Evolutionary conservation across 192 early-diverging fungal species (phyloP).

Genomic region (Gaertneriomyces sp.): DNA sequence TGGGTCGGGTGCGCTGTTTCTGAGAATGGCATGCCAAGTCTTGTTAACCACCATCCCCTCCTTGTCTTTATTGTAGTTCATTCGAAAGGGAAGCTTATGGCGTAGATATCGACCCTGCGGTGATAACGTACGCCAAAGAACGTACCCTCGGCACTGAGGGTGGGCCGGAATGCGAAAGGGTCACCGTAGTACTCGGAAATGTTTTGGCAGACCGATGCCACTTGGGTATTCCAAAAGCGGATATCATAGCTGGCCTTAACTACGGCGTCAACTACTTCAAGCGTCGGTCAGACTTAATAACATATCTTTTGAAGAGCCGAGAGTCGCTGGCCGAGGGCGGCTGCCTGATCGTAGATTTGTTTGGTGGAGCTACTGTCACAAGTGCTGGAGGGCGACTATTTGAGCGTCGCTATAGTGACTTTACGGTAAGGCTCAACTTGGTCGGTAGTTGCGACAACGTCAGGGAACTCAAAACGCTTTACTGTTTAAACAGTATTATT

Average conservation of each 20-base stretch:
- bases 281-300: constrained; percentile 34
- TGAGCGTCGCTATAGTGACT: constrained; percentile 9
- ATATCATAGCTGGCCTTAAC: constrained; percentile 46
- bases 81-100: constrained; percentile 30
- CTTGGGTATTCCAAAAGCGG: constrained; percentile 29
- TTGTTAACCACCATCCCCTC: too few species aligned
- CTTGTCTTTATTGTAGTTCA: too few species aligned
- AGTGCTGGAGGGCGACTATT: constrained; percentile 9
- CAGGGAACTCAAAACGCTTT: background rate
- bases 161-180: constrained; percentile 17
- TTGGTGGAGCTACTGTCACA: constrained; percentile 36
- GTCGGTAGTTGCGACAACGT: background rate
- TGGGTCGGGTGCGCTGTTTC: background rate
- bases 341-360: constrained; percentile 43
- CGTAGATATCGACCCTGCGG: constrained; percentile 44
- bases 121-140: constrained; percentile 38
- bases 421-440: background rate
- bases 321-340: constrained; percentile 34
- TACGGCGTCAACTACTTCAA: constrained; percentile 43
- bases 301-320: constrained; percentile 34
- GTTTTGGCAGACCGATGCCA: constrained; percentile 10
- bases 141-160: constrained; percentile 14
- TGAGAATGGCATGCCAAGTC: too few species aligned
- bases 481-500: constrained; percentile 29
- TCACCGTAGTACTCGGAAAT: constrained; percentile 19